Evolutionary conservation across 139 green algal species (phyloP), one percentile per base, ranked within the genome.

Genomic region (Chlorella ohadii): DNA sequence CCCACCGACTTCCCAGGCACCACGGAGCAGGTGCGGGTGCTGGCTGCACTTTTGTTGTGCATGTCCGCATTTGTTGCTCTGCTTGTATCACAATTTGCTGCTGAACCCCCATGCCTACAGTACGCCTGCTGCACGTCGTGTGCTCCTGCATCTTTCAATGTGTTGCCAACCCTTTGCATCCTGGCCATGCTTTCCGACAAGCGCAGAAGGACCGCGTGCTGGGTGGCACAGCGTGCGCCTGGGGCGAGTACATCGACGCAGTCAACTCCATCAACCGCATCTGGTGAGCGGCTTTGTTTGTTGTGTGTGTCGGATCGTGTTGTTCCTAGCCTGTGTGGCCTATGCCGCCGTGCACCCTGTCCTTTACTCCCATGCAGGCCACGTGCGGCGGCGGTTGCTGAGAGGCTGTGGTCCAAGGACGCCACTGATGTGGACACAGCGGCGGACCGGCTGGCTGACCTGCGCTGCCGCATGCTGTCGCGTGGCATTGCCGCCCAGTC

Each of bases 171-270:
- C 59, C 25, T 33, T n/a, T 3, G 59, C 59, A 33, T 66, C 59
- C 9, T 31, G 33, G 59, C 5, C 33, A 34, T 66, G 6, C 31
- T 72, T 31, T 9, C 7, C 9, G 7, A 16, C 9, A 9, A 39
- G 65, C 19, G 61, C 88, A 91, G 79, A 85, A 90, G 51, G 57
- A 77, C 7, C 86, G 86, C 28, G 88, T 94, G 31, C 68, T 94
- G 28, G 91, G 91, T n/a, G 91, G 92, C 34, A 87, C 92, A 70
- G 91, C 90, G 4, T 91, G 84, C 77, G 81, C 91, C 56, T 95
- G 91, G 91, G 89, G 91, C 1, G 92, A 95, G 85, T 86, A 71
- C 36, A 84, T 93, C 33, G 91, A 95, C 77, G 84, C 72, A 1
- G 87, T 86, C 34, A 92, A 93, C 71, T 57, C 80, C 31, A 78